Evolutionary conservation across 768 basidiomycete species (phyloP).

Genomic region (Asterophora lycoperdoides): DNA sequence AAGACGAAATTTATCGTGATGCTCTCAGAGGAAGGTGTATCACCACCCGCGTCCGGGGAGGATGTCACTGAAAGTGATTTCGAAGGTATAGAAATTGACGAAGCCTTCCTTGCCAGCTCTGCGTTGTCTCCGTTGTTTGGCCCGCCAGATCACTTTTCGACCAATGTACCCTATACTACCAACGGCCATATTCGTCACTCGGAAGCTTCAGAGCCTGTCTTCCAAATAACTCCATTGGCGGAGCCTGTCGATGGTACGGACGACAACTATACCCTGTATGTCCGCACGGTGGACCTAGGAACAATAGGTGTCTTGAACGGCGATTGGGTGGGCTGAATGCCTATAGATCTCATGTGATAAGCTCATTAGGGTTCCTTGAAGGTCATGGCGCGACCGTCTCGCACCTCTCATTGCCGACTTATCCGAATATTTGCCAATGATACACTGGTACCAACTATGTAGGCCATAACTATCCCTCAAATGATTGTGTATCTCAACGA

Average conservation of each 20-base stretch:
- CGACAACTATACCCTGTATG: slow-evolving; percentile 57
- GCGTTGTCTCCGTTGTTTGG: slow-evolving; percentile 28
- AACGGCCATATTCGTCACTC: slow-evolving; percentile 6
- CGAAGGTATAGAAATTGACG: slow-evolving; percentile 64
- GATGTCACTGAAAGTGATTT: slow-evolving; percentile 18
- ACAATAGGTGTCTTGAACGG: slow-evolving; percentile 64
- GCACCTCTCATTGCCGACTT: slow-evolving; percentile 40
- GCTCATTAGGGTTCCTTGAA: slow-evolving; percentile 24
- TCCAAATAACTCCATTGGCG: slow-evolving; percentile 29
- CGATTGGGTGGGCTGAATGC: slow-evolving; percentile 60
- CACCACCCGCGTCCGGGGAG: slow-evolving; percentile 15
- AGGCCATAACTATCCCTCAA: slow-evolving; percentile 15
- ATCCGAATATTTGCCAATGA: slow-evolving; percentile 57
- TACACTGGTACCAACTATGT: slow-evolving; percentile 33
- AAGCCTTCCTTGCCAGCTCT: slow-evolving; percentile 62
- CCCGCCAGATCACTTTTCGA: slow-evolving; percentile 14
- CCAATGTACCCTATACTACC: neutral
- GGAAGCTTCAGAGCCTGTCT: slow-evolving; percentile 14
- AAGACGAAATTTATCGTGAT: slow-evolving; percentile 53
- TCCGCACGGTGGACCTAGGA: slow-evolving; percentile 60
- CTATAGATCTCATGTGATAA: neutral
- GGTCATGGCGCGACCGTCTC: slow-evolving; percentile 45
- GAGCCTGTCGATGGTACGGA: slow-evolving; percentile 28
- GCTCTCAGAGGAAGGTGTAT: slow-evolving; percentile 21
- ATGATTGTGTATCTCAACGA: neutral